phyloP scores from a whole-genome alignment of 192 early-diverging fungal species.

The Backusella luteola region DNA sequence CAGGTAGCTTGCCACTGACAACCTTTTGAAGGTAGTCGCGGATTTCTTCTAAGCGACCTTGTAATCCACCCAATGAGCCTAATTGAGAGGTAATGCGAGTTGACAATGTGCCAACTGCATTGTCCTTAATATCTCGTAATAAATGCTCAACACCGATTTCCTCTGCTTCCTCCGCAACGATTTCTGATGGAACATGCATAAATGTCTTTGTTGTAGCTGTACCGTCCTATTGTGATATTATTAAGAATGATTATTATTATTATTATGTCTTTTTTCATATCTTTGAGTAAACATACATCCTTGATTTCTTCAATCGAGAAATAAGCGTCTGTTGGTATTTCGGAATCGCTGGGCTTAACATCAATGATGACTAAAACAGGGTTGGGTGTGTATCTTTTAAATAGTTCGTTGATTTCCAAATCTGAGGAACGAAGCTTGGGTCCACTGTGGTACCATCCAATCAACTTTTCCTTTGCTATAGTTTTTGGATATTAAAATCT shows the following conservation, averaged over 20 bases:
- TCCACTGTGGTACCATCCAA: slow-evolving; percentile 99
- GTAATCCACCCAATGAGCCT: slow-evolving; percentile 87
- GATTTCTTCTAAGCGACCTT: slow-evolving; percentile 84
- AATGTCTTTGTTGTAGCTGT: slow-evolving; percentile 96
- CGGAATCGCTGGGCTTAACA: slow-evolving; percentile 90
- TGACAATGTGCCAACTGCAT: slow-evolving; percentile 89
- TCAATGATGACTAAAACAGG: slow-evolving; percentile 97
- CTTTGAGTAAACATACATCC: slow-evolving; percentile 61
- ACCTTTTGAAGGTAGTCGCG: slow-evolving; percentile 88
- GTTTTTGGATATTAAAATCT: background rate
- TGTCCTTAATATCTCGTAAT: slow-evolving; percentile 98
- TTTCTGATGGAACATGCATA: slow-evolving; percentile 91
- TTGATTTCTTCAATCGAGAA: slow-evolving; percentile 98
- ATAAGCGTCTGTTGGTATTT: slow-evolving; percentile 96
- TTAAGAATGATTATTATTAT: background rate
- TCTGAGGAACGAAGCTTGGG: slow-evolving; percentile 96
- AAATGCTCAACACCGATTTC: slow-evolving; percentile 99
- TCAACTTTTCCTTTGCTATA: slow-evolving; percentile 88
- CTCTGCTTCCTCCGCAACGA: slow-evolving; percentile 99
- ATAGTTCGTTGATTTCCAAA: slow-evolving; percentile 97
- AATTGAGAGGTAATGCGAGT: slow-evolving; percentile 93
- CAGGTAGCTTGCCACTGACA: slow-evolving; percentile 77
- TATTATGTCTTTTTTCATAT: background rate
- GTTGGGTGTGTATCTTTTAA: slow-evolving; percentile 93
- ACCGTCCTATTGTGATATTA: slow-evolving; percentile 72